Base-by-base conservation (phyloP, 495 filamentous ascomycete species). In the Lindgomyces ingoldianus region DNA sequence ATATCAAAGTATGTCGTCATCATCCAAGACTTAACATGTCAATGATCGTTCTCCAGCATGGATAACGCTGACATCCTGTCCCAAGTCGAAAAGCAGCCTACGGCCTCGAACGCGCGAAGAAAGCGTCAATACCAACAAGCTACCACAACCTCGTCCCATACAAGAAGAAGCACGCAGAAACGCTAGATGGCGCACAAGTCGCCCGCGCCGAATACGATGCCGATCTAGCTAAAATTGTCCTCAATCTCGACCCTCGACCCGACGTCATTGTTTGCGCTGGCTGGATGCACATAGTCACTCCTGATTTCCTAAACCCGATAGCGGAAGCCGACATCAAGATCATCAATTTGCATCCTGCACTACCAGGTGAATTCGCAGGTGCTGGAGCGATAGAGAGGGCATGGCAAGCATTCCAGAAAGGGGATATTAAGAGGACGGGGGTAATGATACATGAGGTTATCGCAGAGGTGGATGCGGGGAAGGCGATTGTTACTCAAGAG, bases 381-480 rank as follows among this genome's bases (percentile, higher is more conserved):
- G 84, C 87, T 73, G 74, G 84, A 62, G 91, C 90, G 1, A 95
- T 97, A 65, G 82, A 87, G 59, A 81, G 91, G 18, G 92, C 92
- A 21, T 89, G 87, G 74, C 80, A 84, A 33, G 90, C 90, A 52
- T 95, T 86, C 74, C 69, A 87, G 71, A 82, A 82, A 22, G 89
- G 88, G 8, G 84, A 83, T 73, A 83, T 93, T 39, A 82, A 88
- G 69, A 85, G 81, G 73, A 96, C 91, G 1, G 92, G 92, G 0
- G 87, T 94, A n/a, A 96, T 98, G 92, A 85, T 95, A 2, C 92
- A 96, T 75, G 86, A 91, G 72, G 91, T 96, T 47, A 89, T 96
- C 67, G 83, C 80, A 41, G 86, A 93, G 69, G 91, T 96, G 42
- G 93, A 96, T 75, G 83, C 87, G 72, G 93, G 93, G 1, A 80